Evolutionary conservation across 2,329 filamentous ascomycete species (phyloP), one percentile per base, ranked within the genome.

Genomic region (Clonostachys byssicola): DNA sequence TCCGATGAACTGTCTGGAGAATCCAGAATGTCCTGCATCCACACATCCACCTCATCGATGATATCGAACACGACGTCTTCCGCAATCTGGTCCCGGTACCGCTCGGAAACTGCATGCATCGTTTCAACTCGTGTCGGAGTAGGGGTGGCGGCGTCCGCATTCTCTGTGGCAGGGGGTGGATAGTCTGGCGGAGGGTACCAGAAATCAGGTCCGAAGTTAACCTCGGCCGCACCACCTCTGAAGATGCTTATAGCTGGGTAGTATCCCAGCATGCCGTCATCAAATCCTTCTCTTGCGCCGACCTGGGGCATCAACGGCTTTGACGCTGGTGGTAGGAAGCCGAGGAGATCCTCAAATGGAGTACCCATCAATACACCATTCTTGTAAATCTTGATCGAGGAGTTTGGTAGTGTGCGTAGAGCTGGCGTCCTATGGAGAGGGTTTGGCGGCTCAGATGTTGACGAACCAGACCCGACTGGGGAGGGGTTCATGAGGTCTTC

Each of bases 251-350:
- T 83, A 18, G 92, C 89, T 2, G 94, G 94, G 60, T 95, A 96
- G 69, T 99, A 99, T 12, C 94, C 95, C 2, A 96, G 80, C 77
- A 94, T 88, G 35, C 92, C 94, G 60, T 99, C 94, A 60, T 99
- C 94, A 51, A 95, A 83, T 30, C 90, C 90, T 51, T 94, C 88
- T 44, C 94, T 77, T 16, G 89, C 90, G 12, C 88, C 89, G 40
- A 86, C 78, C 53, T 88, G 83, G 6, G 78, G 71, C 50, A 83
- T 80, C 36, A 39, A 39, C 5, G 87, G 86, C 51, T 83, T 84
- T 6, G 89, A 95, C 1, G 94, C 92, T 0, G 92, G 92, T 1
- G 94, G 94, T 1, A 99, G 74, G 67, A 99, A 99, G 4, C 91
- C 85, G 23, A 96, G 80, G 2, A 99, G 80, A 54, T 95, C 83